phyloP scores from a whole-genome alignment of 352 stramenopile genomes.

The Pythium sukuiense region DNA sequence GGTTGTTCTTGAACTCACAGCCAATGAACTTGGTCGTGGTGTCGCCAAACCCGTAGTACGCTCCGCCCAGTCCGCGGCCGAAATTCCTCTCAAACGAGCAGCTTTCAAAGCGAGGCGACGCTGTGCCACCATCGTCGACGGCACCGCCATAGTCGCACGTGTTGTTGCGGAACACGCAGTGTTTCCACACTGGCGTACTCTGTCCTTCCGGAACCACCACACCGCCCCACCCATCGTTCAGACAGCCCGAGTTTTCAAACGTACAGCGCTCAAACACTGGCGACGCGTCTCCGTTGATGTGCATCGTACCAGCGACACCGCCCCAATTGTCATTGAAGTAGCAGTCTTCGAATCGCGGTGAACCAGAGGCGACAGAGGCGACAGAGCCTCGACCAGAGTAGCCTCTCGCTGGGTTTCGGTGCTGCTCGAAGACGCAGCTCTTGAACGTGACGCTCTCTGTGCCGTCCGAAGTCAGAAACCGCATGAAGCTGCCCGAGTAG shows the following conservation, averaged over 20 bases:
- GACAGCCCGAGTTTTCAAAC: constrained; percentile 30
- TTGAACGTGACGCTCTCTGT: constrained; percentile 1
- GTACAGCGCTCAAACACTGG: constrained; percentile 25
- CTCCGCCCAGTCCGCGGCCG: constrained; percentile 15
- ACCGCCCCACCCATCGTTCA: constrained; percentile 21
- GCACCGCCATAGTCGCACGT: constrained; percentile 30
- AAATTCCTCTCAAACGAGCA: constrained; percentile 30
- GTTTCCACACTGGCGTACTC: constrained; percentile 14
- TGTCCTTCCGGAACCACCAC: constrained; percentile 23
- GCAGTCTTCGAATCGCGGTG: constrained; percentile 21
- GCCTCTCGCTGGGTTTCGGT: constrained; percentile 20
- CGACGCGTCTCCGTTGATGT: constrained; percentile 16
- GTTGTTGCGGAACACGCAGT: constrained; percentile 30
- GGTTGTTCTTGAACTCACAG: constrained; percentile 25
- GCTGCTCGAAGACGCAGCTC: constrained; percentile 24
- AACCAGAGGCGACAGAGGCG: constrained; percentile 12
- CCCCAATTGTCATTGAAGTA: constrained; percentile 25
- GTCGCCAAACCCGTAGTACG: constrained; percentile 30
- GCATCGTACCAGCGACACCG: constrained; percentile 18
- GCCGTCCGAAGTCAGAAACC: constrained; percentile 5
- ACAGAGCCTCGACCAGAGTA: constrained; percentile 22
- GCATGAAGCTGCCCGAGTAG: constrained; percentile 22
- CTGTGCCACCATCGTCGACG: constrained; percentile 26
- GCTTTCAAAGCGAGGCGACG: constrained; percentile 14
- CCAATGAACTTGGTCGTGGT: constrained; percentile 18